These are phyloP conservation scores for Nasturtium officinale DNA, from an alignment of 345 rosid species.

Conservation along the genomic window DNA sequence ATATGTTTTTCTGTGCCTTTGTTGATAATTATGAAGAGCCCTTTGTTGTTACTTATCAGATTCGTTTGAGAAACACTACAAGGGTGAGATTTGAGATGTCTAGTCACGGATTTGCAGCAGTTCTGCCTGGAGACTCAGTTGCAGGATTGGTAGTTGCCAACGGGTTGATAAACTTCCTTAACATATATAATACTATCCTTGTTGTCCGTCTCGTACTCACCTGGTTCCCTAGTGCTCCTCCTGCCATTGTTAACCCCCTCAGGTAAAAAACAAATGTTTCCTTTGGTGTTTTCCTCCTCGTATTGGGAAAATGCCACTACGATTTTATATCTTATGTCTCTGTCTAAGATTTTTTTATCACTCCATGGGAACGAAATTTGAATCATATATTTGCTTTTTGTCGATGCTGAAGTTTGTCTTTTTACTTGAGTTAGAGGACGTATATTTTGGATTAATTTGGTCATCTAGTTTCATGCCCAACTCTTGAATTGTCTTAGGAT, in stretches of 20 bases:
- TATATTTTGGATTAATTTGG: neutral
- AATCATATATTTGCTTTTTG: neutral
- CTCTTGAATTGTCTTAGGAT: neutral
- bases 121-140: constrained; percentile 86
- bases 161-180: constrained; percentile 76
- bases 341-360: neutral
- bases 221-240: constrained; percentile 96
- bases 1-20: neutral
- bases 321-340: neutral
- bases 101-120: constrained; percentile 75
- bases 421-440: neutral
- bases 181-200: constrained; percentile 79
- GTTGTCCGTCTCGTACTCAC: constrained; percentile 84
- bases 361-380: neutral
- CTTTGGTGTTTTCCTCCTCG: neutral
- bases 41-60: constrained; percentile 40
- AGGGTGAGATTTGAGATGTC: constrained; percentile 46
- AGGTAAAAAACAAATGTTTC: constrained; percentile 48
- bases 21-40: neutral
- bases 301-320: neutral
- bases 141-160: constrained; percentile 89
- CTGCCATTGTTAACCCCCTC: constrained; percentile 91
- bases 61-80: constrained; percentile 47
- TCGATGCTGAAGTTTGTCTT: neutral
- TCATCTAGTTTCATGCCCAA: neutral